Conservation (phyloP, 768 basidiomycete species). For the Phaffia tasmanica region DNA sequence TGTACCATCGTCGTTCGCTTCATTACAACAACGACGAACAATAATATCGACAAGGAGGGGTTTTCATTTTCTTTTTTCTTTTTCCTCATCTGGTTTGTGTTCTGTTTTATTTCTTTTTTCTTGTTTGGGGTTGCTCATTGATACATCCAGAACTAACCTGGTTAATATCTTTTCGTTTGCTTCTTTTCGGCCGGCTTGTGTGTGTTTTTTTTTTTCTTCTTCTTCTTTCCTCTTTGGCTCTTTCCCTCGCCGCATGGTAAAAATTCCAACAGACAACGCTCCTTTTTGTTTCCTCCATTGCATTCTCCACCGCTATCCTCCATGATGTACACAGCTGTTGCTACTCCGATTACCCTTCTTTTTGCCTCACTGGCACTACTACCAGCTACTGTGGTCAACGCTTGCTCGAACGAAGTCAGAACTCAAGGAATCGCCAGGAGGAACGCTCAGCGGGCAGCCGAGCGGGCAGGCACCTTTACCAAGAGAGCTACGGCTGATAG, state of each 20-base stretch:
- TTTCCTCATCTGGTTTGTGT: background rate
- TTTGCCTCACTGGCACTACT: background rate
- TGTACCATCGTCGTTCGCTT: background rate
- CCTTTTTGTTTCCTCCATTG: too few species aligned
- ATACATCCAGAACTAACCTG: too few species aligned
- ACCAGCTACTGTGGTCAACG: too few species aligned
- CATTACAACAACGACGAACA: background rate
- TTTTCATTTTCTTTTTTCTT: conserved; percentile 1
- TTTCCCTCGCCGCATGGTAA: background rate
- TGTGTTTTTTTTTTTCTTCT: background rate
- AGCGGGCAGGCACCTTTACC: too few species aligned
- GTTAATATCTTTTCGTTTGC: conserved; percentile 1
- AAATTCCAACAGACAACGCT: too few species aligned
- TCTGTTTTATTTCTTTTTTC: background rate
- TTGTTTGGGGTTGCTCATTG: background rate
- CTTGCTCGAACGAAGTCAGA: too few species aligned
- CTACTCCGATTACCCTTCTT: background rate
- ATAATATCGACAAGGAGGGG: background rate
- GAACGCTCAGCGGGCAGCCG: too few species aligned
- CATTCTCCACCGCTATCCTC: background rate
- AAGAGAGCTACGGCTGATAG: background rate
- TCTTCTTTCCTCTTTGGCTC: background rate
- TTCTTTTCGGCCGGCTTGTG: background rate
- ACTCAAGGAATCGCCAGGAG: too few species aligned
- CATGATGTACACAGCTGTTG: background rate